These are phyloP conservation scores for Hyphopichia khmerensis DNA, from an alignment of 1,139 yeast genomes.

Conservation along the genomic window DNA sequence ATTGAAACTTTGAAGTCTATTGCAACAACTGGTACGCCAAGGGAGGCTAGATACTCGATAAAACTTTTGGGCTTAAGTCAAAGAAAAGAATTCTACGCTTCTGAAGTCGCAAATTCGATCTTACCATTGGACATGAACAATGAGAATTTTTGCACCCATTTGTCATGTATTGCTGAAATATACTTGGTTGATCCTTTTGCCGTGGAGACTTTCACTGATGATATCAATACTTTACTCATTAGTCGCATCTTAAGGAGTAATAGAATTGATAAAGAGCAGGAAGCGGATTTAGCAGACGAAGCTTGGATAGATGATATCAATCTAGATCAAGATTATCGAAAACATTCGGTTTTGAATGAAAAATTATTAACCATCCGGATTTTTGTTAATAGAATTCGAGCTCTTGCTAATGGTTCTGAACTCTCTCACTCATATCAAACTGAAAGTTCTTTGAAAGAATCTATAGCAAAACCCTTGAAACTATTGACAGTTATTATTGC, in stretches of 20 bases:
- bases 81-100: constrained; percentile 37
- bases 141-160: constrained; percentile 49
- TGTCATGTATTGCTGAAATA: constrained; percentile 63
- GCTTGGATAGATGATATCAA: constrained; percentile 53
- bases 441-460: neutral
- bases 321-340: constrained; percentile 25
- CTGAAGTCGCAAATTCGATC: constrained; percentile 38
- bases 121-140: constrained; percentile 50
- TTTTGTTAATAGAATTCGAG: constrained; percentile 62
- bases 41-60: constrained; percentile 66
- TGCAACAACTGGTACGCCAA: constrained; percentile 53
- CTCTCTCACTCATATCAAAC: neutral
- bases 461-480: constrained; percentile 34
- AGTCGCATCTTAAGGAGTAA: constrained; percentile 61
- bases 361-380: constrained; percentile 59
- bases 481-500: constrained; percentile 65
- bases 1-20: constrained; percentile 40
- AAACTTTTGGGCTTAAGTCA: constrained; percentile 54
- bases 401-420: constrained; percentile 29
- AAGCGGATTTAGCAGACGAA: constrained; percentile 25
- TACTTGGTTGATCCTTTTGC: constrained; percentile 51
- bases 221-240: constrained; percentile 59
- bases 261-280: constrained; percentile 18
- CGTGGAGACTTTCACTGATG: constrained; percentile 55
- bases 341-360: constrained; percentile 29